Conservation (phyloP, 305 asterid genomes). For the Fraxinus nigra region DNA sequence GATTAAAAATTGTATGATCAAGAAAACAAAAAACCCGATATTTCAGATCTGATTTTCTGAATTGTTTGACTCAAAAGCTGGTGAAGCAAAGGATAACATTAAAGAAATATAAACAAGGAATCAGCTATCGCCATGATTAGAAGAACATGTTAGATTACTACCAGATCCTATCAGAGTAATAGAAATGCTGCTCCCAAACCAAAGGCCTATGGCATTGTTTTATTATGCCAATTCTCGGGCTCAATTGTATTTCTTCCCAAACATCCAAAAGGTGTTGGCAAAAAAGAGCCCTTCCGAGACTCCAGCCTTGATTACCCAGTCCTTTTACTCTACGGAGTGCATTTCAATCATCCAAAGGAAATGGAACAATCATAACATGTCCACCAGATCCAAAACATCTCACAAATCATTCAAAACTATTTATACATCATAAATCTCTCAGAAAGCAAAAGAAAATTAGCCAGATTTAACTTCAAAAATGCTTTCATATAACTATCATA, state of each 20-base stretch:
- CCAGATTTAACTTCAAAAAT: neutral
- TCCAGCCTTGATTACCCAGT: slow-evolving; percentile 78
- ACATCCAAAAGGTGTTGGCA: slow-evolving; percentile 35
- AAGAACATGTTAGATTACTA: neutral
- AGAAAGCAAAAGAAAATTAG: neutral
- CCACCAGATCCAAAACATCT: slow-evolving; percentile 3
- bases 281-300: slow-evolving; percentile 68
- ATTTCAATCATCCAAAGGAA: slow-evolving; percentile 40
- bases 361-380: slow-evolving; percentile 20
- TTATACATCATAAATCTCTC: neutral
- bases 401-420: neutral
- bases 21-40: neutral
- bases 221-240: slow-evolving; percentile 79
- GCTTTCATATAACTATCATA: neutral
- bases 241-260: slow-evolving; percentile 56
- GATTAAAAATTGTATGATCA: neutral
- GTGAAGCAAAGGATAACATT: neutral
- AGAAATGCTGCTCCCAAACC: slow-evolving; percentile 64
- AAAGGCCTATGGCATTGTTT: slow-evolving; percentile 84
- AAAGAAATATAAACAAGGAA: neutral
- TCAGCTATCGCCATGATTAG: neutral
- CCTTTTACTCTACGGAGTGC: slow-evolving; percentile 35
- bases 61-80: neutral
- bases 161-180: slow-evolving; percentile 32
- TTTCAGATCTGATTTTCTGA: neutral